phyloP scores from a whole-genome alignment of 2,329 filamentous ascomycete genomes.

The Elsinoe fawcettii region DNA sequence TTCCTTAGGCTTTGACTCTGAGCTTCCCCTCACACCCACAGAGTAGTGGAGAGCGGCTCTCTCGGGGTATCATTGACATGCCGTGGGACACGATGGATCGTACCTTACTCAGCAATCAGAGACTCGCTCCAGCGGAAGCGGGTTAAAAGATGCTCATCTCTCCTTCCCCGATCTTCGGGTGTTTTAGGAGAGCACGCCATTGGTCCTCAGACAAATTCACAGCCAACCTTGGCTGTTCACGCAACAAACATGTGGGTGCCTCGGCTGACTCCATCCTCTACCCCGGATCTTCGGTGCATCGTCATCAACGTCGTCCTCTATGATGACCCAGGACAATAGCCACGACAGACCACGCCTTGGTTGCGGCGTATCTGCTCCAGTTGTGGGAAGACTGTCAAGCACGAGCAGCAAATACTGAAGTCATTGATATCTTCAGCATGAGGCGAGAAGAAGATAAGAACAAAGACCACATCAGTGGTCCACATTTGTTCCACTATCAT shows the following conservation, averaged over 20 bases:
- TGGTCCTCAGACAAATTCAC: background rate
- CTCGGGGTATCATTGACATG: background rate
- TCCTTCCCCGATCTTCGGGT: conserved; percentile 7
- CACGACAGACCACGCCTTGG: background rate
- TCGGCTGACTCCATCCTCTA: conserved; percentile 5
- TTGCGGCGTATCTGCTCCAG: background rate
- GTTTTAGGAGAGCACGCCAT: conserved; percentile 12
- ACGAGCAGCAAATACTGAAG: background rate
- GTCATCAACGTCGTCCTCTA: background rate
- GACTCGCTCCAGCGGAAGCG: conserved; percentile 2
- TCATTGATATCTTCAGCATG: background rate
- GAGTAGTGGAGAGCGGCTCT: too few species aligned
- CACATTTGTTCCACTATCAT: conserved; percentile 5
- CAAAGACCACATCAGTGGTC: background rate
- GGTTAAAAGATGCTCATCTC: background rate
- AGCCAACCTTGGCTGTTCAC: conserved; percentile 3
- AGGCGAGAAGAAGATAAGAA: background rate
- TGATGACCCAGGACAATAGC: background rate
- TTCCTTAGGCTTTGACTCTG: background rate
- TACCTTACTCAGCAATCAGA: background rate
- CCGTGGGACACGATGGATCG: background rate
- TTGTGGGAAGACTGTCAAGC: background rate
- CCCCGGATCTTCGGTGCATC: conserved; percentile 11
- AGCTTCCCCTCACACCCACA: background rate
- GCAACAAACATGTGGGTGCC: background rate